phyloP scores from a whole-genome alignment of 78 protist genomes.

The Dictyostelium firmibasis region DNA sequence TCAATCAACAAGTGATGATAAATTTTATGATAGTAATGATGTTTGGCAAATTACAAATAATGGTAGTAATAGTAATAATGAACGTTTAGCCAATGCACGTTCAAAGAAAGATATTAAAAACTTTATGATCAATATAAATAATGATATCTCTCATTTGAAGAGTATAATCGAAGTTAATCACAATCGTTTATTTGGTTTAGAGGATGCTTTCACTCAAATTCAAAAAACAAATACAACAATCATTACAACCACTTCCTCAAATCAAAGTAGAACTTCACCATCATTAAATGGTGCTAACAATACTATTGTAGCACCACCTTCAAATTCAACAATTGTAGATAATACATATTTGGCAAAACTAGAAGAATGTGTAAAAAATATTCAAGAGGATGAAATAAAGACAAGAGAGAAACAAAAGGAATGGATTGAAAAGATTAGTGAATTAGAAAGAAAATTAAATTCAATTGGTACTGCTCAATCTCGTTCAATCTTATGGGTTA shows the following conservation, averaged over 20 bases:
- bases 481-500: conserved; percentile 30
- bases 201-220: background rate
- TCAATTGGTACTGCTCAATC: conserved; percentile 1
- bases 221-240: background rate
- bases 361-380: conserved; percentile 60
- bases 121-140: conserved; percentile 29
- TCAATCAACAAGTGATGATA: conserved; percentile 13
- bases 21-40: conserved; percentile 56
- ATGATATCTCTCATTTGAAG: conserved; percentile 43
- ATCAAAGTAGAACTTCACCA: background rate
- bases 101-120: conserved; percentile 30
- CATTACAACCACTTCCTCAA: background rate
- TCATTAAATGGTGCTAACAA: background rate
- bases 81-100: background rate
- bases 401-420: conserved; percentile 63
- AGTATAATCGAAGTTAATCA: conserved; percentile 59
- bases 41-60: background rate
- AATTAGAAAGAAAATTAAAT: conserved; percentile 24
- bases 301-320: background rate
- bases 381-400: conserved; percentile 54
- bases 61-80: background rate
- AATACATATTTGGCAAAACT: conserved; percentile 20
- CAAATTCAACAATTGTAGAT: background rate
- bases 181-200: conserved; percentile 40
- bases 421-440: conserved; percentile 19